Base-by-base conservation (phyloP, 345 rosid genomes). In the Eucalyptus cladocalyx region DNA sequence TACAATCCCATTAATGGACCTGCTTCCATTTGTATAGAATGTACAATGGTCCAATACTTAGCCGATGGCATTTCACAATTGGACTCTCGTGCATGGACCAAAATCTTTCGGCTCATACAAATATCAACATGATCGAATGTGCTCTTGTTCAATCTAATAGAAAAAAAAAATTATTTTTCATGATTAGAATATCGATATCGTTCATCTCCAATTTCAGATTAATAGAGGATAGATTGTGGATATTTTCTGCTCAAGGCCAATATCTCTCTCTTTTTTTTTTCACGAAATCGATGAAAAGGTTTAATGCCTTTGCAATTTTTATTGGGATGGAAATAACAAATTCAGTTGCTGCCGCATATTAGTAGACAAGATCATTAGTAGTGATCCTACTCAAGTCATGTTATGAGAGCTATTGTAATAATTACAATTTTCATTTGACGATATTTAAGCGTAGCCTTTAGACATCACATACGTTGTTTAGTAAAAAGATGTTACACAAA, bases 401-500 rank as follows among this genome's bases (percentile, higher is more conserved):
- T 56, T 23, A 23, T 56, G 28, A 56, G 60, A 56, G 28, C 26
- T 23, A 56, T 56, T 56, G 62, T 0, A 56, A 24, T 56, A 56
- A 56, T 56, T 56, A 56, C 30, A 56, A 56, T 56, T 23, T 56
- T 56, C 28, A 56, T 56, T 56, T 24, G 62, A 56, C 62, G 28
- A 56, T 56, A 24, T 0, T 24, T 56, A 2, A 56, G 13, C 0
- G 30, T 0, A 56, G 62, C 62, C 62, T 56, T 9, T 56, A 56
- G 13, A 56, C 62, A 56, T 23, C 28, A 24, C 62, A 56, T 23
- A 21, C 11, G 6, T 0, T 56, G 30, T 56, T 56, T 56, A 56
- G 30, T 23, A 56, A 24, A 56, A 56, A 21, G 5, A 24, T 56
- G 62, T 56, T 56, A 56, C 28, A 9, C 4, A 56, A 56, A 56